Conservation (phyloP, 176 grass and related monocot genomes). For the Echinochloa phyllopogon region DNA sequence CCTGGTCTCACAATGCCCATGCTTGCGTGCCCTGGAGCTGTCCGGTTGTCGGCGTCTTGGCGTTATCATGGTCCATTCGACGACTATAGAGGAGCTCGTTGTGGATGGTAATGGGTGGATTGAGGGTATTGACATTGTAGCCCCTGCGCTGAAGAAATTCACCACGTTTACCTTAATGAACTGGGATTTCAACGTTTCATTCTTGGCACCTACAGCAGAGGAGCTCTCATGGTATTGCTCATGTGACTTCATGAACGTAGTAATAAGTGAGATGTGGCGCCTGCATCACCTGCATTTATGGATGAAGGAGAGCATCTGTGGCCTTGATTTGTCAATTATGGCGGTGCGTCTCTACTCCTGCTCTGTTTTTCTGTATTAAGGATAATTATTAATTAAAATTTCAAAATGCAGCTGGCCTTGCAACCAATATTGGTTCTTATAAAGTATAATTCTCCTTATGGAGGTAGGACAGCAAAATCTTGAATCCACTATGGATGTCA, state of each 20-base stretch:
- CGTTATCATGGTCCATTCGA: background rate
- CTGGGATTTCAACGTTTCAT: background rate
- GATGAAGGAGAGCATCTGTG: background rate
- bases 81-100: background rate
- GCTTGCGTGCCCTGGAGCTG: background rate
- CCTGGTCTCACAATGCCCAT: background rate
- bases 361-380: background rate
- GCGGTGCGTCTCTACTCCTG: background rate
- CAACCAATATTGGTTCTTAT: background rate
- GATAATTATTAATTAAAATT: background rate
- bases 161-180: background rate
- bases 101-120: background rate
- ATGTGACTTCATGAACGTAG: background rate
- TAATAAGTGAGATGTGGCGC: background rate
- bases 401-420: background rate
- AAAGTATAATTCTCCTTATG: background rate
- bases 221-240: background rate
- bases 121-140: background rate
- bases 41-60: background rate
- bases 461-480: background rate
- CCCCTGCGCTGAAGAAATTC: background rate
- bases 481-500: background rate
- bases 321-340: background rate
- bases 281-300: accelerated
- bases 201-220: background rate